Conservation (phyloP, 495 filamentous ascomycete species). For the Talaromyces wortmannii region DNA sequence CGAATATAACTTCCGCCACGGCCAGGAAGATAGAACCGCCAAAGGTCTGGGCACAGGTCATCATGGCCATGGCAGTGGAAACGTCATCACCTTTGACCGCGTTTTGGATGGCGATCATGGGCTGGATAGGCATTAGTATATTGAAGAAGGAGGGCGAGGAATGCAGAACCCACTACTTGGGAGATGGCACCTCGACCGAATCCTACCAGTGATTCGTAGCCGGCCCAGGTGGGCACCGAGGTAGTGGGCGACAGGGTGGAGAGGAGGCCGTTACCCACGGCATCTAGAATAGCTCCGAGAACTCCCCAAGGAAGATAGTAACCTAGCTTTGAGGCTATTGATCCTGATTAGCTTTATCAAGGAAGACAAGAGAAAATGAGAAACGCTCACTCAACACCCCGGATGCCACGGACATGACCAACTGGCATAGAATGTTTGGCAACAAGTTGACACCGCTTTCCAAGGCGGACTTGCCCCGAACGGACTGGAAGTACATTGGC, state of each 20-base stretch:
- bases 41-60: constrained; percentile 25
- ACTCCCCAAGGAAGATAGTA: constrained; percentile 41
- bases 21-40: constrained; percentile 19
- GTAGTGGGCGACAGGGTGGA: constrained; percentile 39
- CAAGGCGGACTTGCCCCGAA: constrained; percentile 13
- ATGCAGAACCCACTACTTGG: constrained; percentile 22
- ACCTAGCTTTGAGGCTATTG: too few relatives aligned
- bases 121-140: constrained; percentile 5
- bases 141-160: not conserved
- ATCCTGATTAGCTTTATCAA: constrained; percentile 12
- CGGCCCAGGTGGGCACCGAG: constrained; percentile 35
- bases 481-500: constrained; percentile 29
- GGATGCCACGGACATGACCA: constrained; percentile 28
- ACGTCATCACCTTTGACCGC: constrained; percentile 8
- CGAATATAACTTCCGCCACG: constrained; percentile 22
- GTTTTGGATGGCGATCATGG: constrained; percentile 31
- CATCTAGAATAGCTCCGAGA: constrained; percentile 8
- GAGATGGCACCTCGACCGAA: constrained; percentile 34
- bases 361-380: not conserved
- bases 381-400: constrained; percentile 19
- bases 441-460: constrained; percentile 21
- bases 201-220: constrained; percentile 46
- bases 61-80: constrained; percentile 17
- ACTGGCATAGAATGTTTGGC: constrained; percentile 32
- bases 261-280: constrained; percentile 39